Conservation (phyloP, 768 basidiomycete species). For the Botryobasidium botryosum region DNA sequence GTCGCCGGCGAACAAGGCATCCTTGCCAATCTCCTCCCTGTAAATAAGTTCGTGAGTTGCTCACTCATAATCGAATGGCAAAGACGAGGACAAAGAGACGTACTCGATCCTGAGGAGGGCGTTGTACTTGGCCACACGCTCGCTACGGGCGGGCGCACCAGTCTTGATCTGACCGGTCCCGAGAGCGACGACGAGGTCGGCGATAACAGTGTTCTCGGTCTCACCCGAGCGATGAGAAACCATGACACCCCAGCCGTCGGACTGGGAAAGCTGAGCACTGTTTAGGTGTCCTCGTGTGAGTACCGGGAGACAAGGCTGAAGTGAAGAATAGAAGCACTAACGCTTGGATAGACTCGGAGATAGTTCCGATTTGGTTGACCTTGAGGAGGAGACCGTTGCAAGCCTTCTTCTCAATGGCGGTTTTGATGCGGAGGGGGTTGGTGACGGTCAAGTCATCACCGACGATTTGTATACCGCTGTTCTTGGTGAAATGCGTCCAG, state of each 20-base stretch:
- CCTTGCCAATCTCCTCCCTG: constrained; percentile 64
- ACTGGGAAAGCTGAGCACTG: constrained; percentile 89
- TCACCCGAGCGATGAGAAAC: constrained; percentile 97
- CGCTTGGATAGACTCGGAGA: constrained; percentile 98
- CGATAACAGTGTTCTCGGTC: constrained; percentile 94
- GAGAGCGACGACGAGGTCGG: constrained; percentile 88
- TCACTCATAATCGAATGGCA: constrained; percentile 8
- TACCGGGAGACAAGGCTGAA: background rate
- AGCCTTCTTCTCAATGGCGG: constrained; percentile 98
- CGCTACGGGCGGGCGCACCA: constrained; percentile 87
- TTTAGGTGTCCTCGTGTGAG: background rate
- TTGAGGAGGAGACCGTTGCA: constrained; percentile 98
- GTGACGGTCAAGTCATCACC: constrained; percentile 97
- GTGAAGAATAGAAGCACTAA: constrained; percentile 27
- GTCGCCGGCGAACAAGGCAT: constrained; percentile 55
- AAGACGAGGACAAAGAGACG: constrained; percentile 20
- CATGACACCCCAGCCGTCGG: constrained; percentile 98
- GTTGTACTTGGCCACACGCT: constrained; percentile 93
- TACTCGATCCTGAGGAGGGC: constrained; percentile 78
- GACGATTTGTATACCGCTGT: constrained; percentile 73
- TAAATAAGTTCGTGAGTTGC: background rate
- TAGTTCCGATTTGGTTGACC: constrained; percentile 99
- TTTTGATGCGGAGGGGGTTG: constrained; percentile 93
- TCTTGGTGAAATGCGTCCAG: constrained; percentile 79
- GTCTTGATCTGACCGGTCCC: constrained; percentile 95